Evolutionary conservation across 163 green algal species (phyloP).

Genomic region (Chloromonas sp.): DNA sequence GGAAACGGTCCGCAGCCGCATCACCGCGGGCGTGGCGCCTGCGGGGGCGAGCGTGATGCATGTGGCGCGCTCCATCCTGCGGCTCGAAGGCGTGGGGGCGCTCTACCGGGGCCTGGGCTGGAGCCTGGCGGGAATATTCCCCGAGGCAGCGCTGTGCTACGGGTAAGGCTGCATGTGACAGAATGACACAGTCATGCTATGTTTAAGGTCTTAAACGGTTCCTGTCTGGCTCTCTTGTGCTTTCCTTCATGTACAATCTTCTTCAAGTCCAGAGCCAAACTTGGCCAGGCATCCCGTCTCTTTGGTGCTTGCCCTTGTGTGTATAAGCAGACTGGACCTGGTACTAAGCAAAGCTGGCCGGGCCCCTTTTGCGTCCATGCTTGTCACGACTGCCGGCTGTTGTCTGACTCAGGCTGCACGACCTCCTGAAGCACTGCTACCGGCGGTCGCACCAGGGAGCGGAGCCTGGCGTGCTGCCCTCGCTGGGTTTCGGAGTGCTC

Average conservation of each 20-base stretch:
- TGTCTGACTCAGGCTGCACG: slow-evolving; percentile 48
- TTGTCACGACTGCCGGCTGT: neutral
- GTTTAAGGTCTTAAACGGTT: neutral
- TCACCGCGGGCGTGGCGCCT: neutral
- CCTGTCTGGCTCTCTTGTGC: neutral
- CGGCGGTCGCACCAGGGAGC: neutral
- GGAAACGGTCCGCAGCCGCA: slow-evolving; percentile 34
- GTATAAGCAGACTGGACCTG: too few relatives aligned
- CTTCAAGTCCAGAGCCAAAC: too few relatives aligned
- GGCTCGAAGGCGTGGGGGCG: slow-evolving; percentile 19
- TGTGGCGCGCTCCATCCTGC: slow-evolving; percentile 23
- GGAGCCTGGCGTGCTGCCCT: slow-evolving; percentile 42
- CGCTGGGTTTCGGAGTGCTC: slow-evolving; percentile 47
- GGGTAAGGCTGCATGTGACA: slow-evolving; percentile 18
- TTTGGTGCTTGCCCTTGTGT: too few relatives aligned
- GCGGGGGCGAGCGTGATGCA: slow-evolving; percentile 29
- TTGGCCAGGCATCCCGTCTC: too few relatives aligned
- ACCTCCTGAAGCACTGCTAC: slow-evolving; percentile 67
- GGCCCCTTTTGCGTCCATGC: too few relatives aligned
- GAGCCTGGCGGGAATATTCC: slow-evolving; percentile 67
- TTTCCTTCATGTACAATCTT: neutral
- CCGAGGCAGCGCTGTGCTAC: slow-evolving; percentile 81
- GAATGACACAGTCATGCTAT: neutral
- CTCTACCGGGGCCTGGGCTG: slow-evolving; percentile 45
- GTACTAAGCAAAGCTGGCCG: too few relatives aligned